Base-by-base conservation (phyloP, 257 asterid species). In the Prunella vulgaris region DNA sequence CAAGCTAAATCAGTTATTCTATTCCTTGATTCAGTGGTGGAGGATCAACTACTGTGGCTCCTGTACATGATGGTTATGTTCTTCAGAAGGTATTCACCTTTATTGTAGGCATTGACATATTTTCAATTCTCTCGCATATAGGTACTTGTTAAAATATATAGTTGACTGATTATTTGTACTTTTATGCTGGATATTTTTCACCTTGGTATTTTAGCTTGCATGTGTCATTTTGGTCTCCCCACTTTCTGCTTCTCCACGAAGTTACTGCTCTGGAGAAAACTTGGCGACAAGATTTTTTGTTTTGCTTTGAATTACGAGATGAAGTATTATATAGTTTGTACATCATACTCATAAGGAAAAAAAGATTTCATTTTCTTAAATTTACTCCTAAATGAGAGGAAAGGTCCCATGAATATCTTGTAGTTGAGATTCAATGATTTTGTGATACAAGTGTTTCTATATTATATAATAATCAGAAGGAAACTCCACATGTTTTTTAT, bases 61-160 rank as follows among this genome's bases (percentile, higher is more conserved):
- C 99, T 9, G 97, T 94, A 7, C 97, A 91, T 72, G 99, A 94
- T 72, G 99, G 99, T 72, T 94, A 89, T 75, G 97, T 94, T 63
- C 93, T 94, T 85, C 99, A 87, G 80, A 94, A 87, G 99, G 99
- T 94, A 82, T 40, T 40, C 21, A n/a, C 59, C 40, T 73, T 73
- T 61, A 28, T 37, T 48, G 7, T 74, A 21, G 76, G 59, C 15
- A 46, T 72, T 60, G 46, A 58, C 30, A 57, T 64, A 54, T 71
- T 21, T 70, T 44, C 2, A 1, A 38, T n/a, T n/a, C 46, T 75
- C 66, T 22, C 25, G 1, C 57, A 15, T 58, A 14, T 42, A 27
- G 25, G 15, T 69, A 20, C n/a, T 28, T 54, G 52, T 62, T 68
- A 64, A 15, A 28, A 8, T n/a, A 18, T 15, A 44, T 20, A 42